Conservation (phyloP, 148 eudicot species). For the Cornus controversa region DNA sequence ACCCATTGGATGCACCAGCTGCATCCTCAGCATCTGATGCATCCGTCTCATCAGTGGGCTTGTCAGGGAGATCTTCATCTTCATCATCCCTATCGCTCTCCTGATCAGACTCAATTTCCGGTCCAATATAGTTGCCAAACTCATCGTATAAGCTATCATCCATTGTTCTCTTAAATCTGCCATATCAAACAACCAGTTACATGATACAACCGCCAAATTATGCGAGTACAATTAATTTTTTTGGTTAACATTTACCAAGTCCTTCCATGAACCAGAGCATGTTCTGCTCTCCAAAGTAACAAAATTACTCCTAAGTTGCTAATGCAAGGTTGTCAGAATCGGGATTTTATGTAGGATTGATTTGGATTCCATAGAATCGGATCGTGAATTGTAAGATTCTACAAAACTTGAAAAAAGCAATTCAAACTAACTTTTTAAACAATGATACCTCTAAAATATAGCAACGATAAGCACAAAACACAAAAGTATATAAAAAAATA, state of each 20-base stretch:
- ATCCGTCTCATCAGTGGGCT: conserved; percentile 37
- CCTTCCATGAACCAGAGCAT: not conserved
- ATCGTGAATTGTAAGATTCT: too few species aligned
- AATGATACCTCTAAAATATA: too few species aligned
- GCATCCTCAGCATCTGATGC: conserved; percentile 50
- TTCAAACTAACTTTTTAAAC: too few species aligned
- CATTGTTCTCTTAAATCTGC: conserved; percentile 44
- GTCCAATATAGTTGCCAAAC: conserved; percentile 98
- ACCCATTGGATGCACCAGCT: conserved; percentile 64
- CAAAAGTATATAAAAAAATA: too few species aligned
- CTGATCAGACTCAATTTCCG: conserved; percentile 88
- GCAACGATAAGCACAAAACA: too few species aligned
- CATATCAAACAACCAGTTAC: not conserved
- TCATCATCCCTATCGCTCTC: conserved; percentile 66
- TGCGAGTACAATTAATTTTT: too few species aligned
- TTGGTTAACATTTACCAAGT: not conserved
- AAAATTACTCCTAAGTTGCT: too few species aligned
- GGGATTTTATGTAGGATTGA: too few species aligned
- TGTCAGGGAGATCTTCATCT: conserved; percentile 48
- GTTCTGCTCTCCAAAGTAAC: too few species aligned
- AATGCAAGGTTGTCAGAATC: too few species aligned
- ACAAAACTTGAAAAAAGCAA: too few species aligned
- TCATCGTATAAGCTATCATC: conserved; percentile 95
- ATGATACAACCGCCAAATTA: not conserved
- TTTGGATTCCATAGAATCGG: too few species aligned